A percentile compares a stretch with the other conserved stretches of the same genome.
Evolutionary conservation across 345 rosid genomes (phyloP).

Genomic region (Turritis glabra): DNA sequence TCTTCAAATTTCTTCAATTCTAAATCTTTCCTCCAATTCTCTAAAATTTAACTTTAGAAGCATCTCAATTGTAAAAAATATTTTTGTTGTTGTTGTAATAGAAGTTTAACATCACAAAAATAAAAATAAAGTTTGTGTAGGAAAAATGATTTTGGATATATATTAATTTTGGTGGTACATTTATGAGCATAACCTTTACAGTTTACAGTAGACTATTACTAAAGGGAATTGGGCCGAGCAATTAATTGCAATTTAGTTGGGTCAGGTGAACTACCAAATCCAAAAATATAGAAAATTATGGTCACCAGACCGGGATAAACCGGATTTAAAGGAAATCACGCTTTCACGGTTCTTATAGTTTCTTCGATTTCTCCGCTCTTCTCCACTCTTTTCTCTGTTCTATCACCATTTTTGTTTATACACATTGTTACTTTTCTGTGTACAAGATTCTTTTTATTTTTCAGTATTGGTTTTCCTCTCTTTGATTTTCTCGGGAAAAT

Average conservation of each 20-base stretch:
- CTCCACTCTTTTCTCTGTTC: not conserved
- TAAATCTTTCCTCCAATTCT: too few relatives aligned
- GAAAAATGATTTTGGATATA: not conserved
- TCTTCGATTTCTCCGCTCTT: slow-evolving; percentile 22
- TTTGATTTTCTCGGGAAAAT: slow-evolving; percentile 34
- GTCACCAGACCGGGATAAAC: not conserved
- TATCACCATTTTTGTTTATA: not conserved
- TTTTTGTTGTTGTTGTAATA: not conserved
- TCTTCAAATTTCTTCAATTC: too few relatives aligned
- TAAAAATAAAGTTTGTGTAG: not conserved
- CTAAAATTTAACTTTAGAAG: too few relatives aligned
- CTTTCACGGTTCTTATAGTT: too few relatives aligned
- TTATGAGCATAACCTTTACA: not conserved
- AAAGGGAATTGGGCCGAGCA: not conserved
- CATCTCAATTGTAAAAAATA: too few relatives aligned
- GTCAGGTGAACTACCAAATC: not conserved
- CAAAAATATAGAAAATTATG: not conserved
- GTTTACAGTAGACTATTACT: too few relatives aligned
- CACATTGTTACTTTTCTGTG: not conserved
- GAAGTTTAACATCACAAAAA: too few relatives aligned
- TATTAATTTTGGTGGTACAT: too few relatives aligned
- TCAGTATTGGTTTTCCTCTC: not conserved
- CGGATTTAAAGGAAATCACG: not conserved
- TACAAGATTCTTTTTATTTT: too few relatives aligned
- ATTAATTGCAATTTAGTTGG: not conserved